Evolutionary conservation across 2,329 filamentous ascomycete genomes (phyloP).

Genomic region (Aspergillus sp.): DNA sequence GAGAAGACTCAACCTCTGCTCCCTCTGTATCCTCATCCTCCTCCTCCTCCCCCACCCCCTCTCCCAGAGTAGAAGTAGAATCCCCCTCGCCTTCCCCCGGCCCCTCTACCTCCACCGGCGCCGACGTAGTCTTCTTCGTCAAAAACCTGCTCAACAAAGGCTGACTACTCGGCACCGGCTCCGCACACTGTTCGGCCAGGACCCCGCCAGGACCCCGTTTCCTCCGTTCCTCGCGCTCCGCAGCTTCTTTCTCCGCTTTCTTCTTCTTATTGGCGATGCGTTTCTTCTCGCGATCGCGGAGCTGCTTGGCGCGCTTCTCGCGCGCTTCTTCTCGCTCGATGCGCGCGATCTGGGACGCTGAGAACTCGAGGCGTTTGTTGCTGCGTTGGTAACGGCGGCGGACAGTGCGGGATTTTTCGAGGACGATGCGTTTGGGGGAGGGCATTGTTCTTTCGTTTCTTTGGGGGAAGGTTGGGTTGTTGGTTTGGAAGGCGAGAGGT

Average conservation of each 20-base stretch:
- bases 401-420: constrained; percentile 40
- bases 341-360: constrained; percentile 33
- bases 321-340: constrained; percentile 45
- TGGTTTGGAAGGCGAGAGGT: no score
- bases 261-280: constrained; percentile 36
- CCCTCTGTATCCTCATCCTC: not conserved
- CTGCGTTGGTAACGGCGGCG: constrained; percentile 40
- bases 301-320: constrained; percentile 39
- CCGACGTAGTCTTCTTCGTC: constrained; percentile 14
- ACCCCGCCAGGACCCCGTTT: constrained; percentile 22
- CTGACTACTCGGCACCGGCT: constrained; percentile 35
- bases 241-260: constrained; percentile 35
- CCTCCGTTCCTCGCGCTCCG: constrained; percentile 31
- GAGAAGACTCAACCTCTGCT: no score
- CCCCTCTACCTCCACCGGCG: constrained; percentile 1
- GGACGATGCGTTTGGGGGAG: constrained; percentile 33
- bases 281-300: constrained; percentile 36
- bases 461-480: no score
- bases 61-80: not conserved
- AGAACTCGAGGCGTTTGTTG: constrained; percentile 37
- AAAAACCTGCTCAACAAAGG: constrained; percentile 35
- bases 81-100: constrained; percentile 8
- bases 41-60: constrained; percentile 19
- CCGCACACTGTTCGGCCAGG: constrained; percentile 26
- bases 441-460: constrained; percentile 18